Percentiles rank a stretch among this genome's conserved stretches.
Evolutionary conservation across 768 basidiomycete species (phyloP).

Genomic region (Suillus variegatus): DNA sequence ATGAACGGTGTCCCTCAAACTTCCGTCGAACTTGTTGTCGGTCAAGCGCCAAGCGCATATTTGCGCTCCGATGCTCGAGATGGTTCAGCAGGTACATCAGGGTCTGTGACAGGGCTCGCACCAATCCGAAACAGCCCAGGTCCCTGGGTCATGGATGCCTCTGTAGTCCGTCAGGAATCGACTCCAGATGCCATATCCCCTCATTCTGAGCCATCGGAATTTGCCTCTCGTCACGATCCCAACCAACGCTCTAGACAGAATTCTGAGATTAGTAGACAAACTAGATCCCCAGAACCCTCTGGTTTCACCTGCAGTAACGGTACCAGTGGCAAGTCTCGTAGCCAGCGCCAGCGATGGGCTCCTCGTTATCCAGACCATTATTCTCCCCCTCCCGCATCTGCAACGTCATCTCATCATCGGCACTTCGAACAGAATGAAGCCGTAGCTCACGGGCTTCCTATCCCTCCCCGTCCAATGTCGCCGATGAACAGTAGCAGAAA

Average conservation of each 20-base stretch:
- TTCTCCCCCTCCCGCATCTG: constrained; percentile 12
- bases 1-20: not conserved
- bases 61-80: constrained; percentile 3
- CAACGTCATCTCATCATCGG: not conserved
- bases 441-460: constrained; percentile 4
- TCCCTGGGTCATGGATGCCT: constrained; percentile 15
- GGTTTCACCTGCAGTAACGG: constrained; percentile 9
- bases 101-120: constrained; percentile 5
- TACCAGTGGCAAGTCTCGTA: constrained; percentile 13
- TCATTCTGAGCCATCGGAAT: constrained; percentile 10
- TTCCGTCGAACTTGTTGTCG: not conserved
- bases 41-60: not conserved
- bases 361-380: constrained; percentile 13
- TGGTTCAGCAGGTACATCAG: not conserved
- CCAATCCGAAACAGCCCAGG: constrained; percentile 1
- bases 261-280: not conserved
- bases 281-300: constrained; percentile 13
- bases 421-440: not conserved
- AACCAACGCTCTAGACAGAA: not conserved
- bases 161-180: constrained; percentile 11
- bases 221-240: constrained; percentile 8
- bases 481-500: constrained; percentile 17
- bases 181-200: constrained; percentile 5
- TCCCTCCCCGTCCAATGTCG: constrained; percentile 14
- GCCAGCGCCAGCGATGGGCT: constrained; percentile 8